Evolutionary conservation across 2,329 filamentous ascomycete genomes (phyloP), one percentile per base, ranked within the genome.

Genomic region (Lasiodiplodia citricola): DNA sequence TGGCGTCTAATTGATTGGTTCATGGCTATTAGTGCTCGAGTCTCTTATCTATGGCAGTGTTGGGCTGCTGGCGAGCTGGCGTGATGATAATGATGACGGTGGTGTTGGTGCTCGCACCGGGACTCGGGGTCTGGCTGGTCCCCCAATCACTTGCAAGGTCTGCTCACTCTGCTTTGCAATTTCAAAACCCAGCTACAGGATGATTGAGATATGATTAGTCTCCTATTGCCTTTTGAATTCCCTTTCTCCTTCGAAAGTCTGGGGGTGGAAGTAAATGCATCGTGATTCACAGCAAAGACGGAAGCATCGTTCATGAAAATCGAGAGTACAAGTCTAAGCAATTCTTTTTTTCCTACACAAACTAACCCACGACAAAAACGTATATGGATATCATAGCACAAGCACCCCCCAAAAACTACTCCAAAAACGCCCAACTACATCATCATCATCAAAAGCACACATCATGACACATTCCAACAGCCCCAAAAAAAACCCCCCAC

Each of bases 301-400:
- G 2, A 21, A 4, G 16, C 44, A 47, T 21, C 3, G n/a, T 6
- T n/a, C 18, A 47, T 21, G 44, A 3, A 2, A 47, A 21, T 3
- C 44, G 21, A 11, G 44, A n/a, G n/a, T n/a, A 47, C 31, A 35
- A 35, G n/a, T 16, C 14, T n/a, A 47, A 21, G 8, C 3, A 11
- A 11, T 21, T 4, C 18, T n/a, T 47, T 44, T 47, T 47, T 10
- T 3, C n/a, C 7, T 47, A 47, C n/a, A 3, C 10, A 13, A 47
- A 18, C 44, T 18, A 47, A 47, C 8, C 3, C 6, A 21, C n/a
- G 18, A 37, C 16, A 37, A 23, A 37, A n/a, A 57, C 38, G n/a
- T 25, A 57, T 16, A 57, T 57, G 55, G 55, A 57, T 57, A 57
- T 57, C 55, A 38, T 57, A 23, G 31, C 35, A 57, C 35, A 38